A percentile compares a stretch with the other conserved stretches of the same genome.
Conservation (phyloP, 345 rosid genomes). For the Raphanus raphanistrum region DNA sequence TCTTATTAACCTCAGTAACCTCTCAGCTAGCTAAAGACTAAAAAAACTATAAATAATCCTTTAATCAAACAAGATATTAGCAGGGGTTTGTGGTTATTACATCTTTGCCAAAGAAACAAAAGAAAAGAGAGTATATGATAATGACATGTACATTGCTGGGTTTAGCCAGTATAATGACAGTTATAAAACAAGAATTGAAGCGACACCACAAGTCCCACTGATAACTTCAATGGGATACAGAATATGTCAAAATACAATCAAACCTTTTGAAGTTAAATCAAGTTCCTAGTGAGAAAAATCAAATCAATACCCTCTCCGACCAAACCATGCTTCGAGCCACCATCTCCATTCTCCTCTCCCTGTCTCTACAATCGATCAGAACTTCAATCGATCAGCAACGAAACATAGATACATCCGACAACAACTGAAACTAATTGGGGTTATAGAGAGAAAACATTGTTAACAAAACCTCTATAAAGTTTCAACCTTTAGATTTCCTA, state of each 20-base stretch:
- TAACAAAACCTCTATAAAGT: background rate
- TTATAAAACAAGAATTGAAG: constrained; percentile 9
- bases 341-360: background rate
- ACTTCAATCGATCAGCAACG: background rate
- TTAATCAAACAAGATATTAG: background rate
- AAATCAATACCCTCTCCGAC: background rate
- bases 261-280: background rate
- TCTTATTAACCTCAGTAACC: background rate
- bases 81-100: background rate
- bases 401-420: background rate
- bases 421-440: background rate
- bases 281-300: background rate
- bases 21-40: background rate
- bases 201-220: background rate
- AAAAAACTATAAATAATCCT: background rate
- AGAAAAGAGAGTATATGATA: background rate
- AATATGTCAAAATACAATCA: background rate
- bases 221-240: background rate
- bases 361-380: background rate
- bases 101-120: background rate
- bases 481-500: background rate
- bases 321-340: background rate
- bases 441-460: background rate
- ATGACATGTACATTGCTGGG: background rate
- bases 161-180: background rate